phyloP scores from a whole-genome alignment of 495 filamentous ascomycete genomes.

The Neurospora sublineolata region DNA sequence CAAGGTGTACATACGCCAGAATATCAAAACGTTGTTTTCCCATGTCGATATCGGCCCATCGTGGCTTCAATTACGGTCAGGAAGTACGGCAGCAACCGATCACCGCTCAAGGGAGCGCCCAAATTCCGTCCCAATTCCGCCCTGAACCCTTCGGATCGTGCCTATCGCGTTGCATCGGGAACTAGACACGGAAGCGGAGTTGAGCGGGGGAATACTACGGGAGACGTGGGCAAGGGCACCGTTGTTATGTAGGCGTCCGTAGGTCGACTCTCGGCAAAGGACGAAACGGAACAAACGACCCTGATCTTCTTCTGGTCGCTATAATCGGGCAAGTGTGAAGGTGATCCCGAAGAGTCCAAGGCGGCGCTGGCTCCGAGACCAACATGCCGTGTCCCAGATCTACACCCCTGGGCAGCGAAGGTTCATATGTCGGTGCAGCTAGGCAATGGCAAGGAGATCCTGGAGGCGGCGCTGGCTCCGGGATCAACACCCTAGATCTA shows the following conservation, averaged over 20 bases:
- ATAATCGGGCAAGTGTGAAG: too few species aligned
- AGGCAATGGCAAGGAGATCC: neutral
- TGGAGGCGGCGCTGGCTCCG: neutral
- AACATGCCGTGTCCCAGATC: neutral
- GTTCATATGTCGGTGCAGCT: neutral
- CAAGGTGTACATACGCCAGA: neutral
- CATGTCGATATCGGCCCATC: neutral
- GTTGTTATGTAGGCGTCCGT: neutral
- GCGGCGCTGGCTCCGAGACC: neutral
- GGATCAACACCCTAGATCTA: neutral
- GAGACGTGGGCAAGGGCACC: neutral
- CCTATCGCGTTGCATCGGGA: neutral
- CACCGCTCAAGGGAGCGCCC: neutral
- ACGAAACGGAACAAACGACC: neutral
- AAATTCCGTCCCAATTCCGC: neutral
- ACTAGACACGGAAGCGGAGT: neutral
- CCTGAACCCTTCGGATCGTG: neutral
- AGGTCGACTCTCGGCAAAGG: neutral
- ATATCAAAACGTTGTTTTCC: neutral
- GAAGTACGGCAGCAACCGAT: neutral
- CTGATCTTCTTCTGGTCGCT: too few species aligned
- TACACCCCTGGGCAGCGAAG: neutral
- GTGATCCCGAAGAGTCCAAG: neutral
- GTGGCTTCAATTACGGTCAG: neutral
- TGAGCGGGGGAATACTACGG: neutral